Base-by-base conservation (phyloP, 352 stramenopile genomes). In the Chrysophaeum taylorii region DNA sequence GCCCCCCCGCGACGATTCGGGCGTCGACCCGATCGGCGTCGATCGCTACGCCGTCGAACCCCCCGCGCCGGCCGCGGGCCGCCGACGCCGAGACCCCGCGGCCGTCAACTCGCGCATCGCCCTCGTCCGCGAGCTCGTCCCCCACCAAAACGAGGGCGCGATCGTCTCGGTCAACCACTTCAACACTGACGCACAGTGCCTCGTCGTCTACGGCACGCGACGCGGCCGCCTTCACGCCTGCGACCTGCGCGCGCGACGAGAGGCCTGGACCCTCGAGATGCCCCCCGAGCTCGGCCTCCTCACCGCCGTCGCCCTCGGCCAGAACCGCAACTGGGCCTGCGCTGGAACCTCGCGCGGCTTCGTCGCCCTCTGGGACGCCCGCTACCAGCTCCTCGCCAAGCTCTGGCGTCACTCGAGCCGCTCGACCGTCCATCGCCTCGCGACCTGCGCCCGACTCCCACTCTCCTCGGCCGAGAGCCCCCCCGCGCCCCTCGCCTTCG, bases 361-460 rank as follows among this genome's bases (percentile, higher is more conserved):
- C 76, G 84, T 99, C 68, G 91, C 87, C 68, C 74, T 98, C 33
- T 98, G 91, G 89, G 94, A 99, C 76, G 75, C 98, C 57, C 87
- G 94, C 23, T 98, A 96, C 81, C 84, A 96, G 43, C 78, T 94
- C 64, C 82, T 96, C 36, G 90, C 96, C 61, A 93, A 94, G 37
- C 86, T 97, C 18, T 98, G 92, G 94, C 82, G 91, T n/a, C 92
- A 98, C 79, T 96, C 89, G 50, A 92, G 88, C 23, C 83, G 91
- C 38, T 81, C 82, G 53, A 79, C 87, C 31, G 95, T 98, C 60
- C 90, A 82, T 71, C 73, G 83, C 62, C 64, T 89, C 70, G 73
- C 79, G 25, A 79, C 78, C 38, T 86, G 76, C 27, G 36, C 36
- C 14, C 42, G 41, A 9, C 29, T 64, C 45, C 48, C 37, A 1